A percentile compares a stretch with the other conserved stretches of the same genome.
phyloP scores from a whole-genome alignment of 805 yeast genomes.

The Barnettozyma pratensis region DNA sequence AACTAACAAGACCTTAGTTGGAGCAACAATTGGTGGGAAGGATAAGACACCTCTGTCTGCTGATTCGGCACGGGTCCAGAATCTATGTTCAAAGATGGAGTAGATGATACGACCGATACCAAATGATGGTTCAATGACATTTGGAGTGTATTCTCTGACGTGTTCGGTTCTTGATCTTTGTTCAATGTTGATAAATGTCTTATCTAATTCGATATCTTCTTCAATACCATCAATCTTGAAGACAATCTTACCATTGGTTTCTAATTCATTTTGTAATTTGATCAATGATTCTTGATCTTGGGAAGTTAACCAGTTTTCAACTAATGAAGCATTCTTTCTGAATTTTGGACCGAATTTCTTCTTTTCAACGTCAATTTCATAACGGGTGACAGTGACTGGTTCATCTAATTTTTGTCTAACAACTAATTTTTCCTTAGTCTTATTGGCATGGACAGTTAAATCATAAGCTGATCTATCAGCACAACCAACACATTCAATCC shows the following conservation, averaged over 20 bases:
- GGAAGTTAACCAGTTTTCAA: slow-evolving; percentile 69
- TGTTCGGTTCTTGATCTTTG: slow-evolving; percentile 81
- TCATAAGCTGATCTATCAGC: slow-evolving; percentile 99
- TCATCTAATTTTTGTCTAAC: slow-evolving; percentile 86
- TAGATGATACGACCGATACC: slow-evolving; percentile 98
- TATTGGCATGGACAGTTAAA: slow-evolving; percentile 89
- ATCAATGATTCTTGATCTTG: slow-evolving; percentile 86
- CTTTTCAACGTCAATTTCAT: slow-evolving; percentile 83
- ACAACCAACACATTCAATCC: slow-evolving; percentile 99
- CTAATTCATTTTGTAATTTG: slow-evolving; percentile 64
- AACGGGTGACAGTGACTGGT: slow-evolving; percentile 78
- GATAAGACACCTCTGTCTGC: slow-evolving; percentile 85
- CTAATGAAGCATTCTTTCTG: slow-evolving; percentile 94
- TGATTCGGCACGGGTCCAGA: slow-evolving; percentile 93
- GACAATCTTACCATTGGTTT: slow-evolving; percentile 53
- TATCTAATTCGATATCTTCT: slow-evolving; percentile 65
- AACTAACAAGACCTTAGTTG: slow-evolving; percentile 92
- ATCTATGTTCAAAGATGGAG: slow-evolving; percentile 87
- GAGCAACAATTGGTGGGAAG: slow-evolving; percentile 93
- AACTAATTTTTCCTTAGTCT: slow-evolving; percentile 90
- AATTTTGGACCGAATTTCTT: slow-evolving; percentile 97
- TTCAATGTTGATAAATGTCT: slow-evolving; percentile 66
- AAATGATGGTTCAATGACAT: slow-evolving; percentile 97
- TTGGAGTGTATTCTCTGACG: slow-evolving; percentile 92
- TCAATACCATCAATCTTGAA: slow-evolving; percentile 64